Evolutionary conservation across 2,329 filamentous ascomycete genomes (phyloP).

Genomic region (Exserohilum rostratum): DNA sequence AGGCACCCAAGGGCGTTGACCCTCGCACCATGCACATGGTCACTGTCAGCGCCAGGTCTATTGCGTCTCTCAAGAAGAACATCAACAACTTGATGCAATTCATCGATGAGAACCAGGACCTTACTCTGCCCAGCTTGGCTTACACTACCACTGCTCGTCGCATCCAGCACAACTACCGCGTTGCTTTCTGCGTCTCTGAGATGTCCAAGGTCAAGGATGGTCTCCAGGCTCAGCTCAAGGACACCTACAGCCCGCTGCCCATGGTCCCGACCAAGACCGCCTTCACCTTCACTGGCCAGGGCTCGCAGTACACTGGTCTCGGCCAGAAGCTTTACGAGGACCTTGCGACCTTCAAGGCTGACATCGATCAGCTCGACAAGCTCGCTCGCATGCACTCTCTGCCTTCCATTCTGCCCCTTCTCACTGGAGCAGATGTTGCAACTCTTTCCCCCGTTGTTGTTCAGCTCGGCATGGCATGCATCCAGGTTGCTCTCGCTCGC

Average conservation of each 20-base stretch:
- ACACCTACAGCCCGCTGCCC: constrained; percentile 58
- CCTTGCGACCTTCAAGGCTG: constrained; percentile 54
- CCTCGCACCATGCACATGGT: constrained; percentile 55
- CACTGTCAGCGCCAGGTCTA: constrained; percentile 59
- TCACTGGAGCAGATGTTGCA: constrained; percentile 56
- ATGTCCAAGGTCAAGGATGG: constrained; percentile 55
- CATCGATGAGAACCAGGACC: constrained; percentile 53
- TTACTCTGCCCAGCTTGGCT: constrained; percentile 56
- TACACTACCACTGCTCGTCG: constrained; percentile 61
- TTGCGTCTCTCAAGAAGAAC: constrained; percentile 59
- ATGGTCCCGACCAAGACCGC: constrained; percentile 59
- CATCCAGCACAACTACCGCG: constrained; percentile 61
- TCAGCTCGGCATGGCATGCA: constrained; percentile 60
- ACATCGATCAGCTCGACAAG: constrained; percentile 58
- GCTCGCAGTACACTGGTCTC: constrained; percentile 59
- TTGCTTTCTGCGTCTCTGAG: constrained; percentile 55
- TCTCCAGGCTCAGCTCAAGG: constrained; percentile 56
- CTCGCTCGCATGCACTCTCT: constrained; percentile 54
- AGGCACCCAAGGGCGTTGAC: constrained; percentile 51
- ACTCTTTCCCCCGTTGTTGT: constrained; percentile 59
- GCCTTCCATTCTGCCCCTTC: constrained; percentile 57
- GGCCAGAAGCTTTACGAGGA: constrained; percentile 58
- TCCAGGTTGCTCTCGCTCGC: constrained; percentile 59
- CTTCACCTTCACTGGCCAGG: constrained; percentile 60
- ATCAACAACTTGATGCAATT: constrained; percentile 56